A percentile compares a stretch with the other conserved stretches of the same genome.
These are phyloP conservation scores for Themeda triandra DNA, from an alignment of 176 grass and related monocot genomes.

Conservation along the genomic window DNA sequence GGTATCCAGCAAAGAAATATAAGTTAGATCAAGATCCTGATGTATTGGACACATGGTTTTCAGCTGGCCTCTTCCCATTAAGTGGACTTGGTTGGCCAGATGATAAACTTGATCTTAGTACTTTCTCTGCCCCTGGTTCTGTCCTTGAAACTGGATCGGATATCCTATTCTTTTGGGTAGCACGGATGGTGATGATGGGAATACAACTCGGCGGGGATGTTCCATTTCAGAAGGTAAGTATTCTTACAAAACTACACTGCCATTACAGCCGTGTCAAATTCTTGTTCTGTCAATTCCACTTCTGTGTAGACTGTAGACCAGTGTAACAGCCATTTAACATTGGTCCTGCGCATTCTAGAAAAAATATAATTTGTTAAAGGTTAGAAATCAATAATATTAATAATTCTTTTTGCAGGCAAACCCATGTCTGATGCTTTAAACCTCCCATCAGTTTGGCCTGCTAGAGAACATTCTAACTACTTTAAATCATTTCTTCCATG, in stretches of 20 bases:
- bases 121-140: constrained; percentile 81
- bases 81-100: constrained; percentile 87
- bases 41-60: constrained; percentile 94
- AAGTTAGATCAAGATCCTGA: constrained; percentile 77
- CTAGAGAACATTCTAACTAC: not conserved
- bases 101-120: constrained; percentile 54
- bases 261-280: not conserved
- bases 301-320: not conserved
- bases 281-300: not conserved
- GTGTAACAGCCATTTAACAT: not conserved
- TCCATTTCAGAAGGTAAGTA: constrained; percentile 80
- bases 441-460: not conserved
- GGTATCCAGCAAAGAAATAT: constrained; percentile 60
- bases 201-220: constrained; percentile 79
- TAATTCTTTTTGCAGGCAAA: not conserved
- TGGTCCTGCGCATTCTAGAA: not conserved
- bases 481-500: not conserved
- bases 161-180: constrained; percentile 94
- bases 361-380: not conserved
- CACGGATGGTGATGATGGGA: constrained; percentile 93
- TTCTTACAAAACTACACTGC: not conserved
- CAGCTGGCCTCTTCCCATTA: constrained; percentile 82
- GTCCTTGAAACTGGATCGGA: constrained; percentile 85
- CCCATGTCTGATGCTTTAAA: not conserved
- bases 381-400: not conserved